phyloP scores from a whole-genome alignment of 106 monocot genomes.

The Dendrobium officinale region DNA sequence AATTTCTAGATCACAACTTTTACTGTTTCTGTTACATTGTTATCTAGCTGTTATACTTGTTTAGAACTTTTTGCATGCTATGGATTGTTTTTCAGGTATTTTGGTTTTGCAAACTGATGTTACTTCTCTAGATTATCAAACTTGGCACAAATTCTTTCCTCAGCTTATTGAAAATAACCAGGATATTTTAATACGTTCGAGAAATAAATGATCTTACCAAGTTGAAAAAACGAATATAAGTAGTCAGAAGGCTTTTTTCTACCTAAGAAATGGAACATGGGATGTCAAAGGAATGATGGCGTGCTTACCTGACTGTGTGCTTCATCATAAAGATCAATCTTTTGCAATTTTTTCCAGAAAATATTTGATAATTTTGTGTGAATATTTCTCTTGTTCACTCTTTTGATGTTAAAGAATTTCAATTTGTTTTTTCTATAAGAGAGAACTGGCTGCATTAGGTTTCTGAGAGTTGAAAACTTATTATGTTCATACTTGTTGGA shows the following conservation, averaged over 20 bases:
- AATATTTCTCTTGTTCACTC: background rate
- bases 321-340: background rate
- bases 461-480: background rate
- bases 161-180: background rate
- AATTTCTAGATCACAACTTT: background rate
- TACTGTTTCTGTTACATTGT: too few species aligned
- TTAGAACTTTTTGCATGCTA: background rate
- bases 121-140: background rate
- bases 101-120: background rate
- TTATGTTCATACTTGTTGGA: slow-evolving; percentile 8
- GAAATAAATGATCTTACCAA: background rate
- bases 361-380: background rate
- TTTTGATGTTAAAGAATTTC: background rate
- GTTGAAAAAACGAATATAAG: background rate
- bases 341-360: background rate
- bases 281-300: background rate
- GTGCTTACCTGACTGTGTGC: background rate
- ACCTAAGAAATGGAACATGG: background rate
- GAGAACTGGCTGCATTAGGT: background rate
- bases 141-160: background rate
- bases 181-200: background rate
- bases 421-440: background rate
- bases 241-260: background rate
- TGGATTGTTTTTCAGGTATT: background rate
- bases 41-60: background rate